Conservation (phyloP, 257 asterid species). For the Petunia axillaris region DNA sequence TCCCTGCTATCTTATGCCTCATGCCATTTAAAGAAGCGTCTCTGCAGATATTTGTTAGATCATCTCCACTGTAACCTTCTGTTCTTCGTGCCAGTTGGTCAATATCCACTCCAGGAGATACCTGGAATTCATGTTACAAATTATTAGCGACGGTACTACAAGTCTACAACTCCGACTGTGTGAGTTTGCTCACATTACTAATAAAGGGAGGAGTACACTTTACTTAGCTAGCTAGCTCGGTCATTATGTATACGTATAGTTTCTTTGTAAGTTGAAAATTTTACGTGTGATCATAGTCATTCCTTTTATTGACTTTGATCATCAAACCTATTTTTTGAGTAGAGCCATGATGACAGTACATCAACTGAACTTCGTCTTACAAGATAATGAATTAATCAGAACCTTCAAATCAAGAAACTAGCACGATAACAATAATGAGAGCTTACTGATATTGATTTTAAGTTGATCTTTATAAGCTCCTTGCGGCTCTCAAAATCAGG, state of each 20-base stretch:
- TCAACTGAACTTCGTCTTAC: not conserved
- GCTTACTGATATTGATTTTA: conserved; percentile 81
- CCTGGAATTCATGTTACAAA: conserved; percentile 39
- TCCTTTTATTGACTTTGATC: not conserved
- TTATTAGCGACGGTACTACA: too few species aligned
- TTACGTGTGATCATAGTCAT: not conserved
- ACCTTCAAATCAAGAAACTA: too few species aligned
- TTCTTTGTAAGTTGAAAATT: not conserved
- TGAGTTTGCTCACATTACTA: too few species aligned
- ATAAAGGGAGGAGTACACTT: too few species aligned
- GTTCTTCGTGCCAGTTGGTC: conserved; percentile 86
- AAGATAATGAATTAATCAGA: not conserved
- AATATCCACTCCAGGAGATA: conserved; percentile 76
- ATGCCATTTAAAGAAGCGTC: conserved; percentile 90
- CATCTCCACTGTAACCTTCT: conserved; percentile 96
- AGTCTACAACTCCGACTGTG: too few species aligned
- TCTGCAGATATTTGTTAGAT: conserved; percentile 82
- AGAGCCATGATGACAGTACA: not conserved
- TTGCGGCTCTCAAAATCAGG: conserved; percentile 85
- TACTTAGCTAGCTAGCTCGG: not conserved
- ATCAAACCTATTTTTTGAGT: not conserved
- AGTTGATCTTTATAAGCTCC: conserved; percentile 80
- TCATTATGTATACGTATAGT: not conserved
- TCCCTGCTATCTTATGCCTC: conserved; percentile 83
- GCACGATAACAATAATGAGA: too few species aligned